Conservation (phyloP, 345 rosid genomes). For the Linum tenue region DNA sequence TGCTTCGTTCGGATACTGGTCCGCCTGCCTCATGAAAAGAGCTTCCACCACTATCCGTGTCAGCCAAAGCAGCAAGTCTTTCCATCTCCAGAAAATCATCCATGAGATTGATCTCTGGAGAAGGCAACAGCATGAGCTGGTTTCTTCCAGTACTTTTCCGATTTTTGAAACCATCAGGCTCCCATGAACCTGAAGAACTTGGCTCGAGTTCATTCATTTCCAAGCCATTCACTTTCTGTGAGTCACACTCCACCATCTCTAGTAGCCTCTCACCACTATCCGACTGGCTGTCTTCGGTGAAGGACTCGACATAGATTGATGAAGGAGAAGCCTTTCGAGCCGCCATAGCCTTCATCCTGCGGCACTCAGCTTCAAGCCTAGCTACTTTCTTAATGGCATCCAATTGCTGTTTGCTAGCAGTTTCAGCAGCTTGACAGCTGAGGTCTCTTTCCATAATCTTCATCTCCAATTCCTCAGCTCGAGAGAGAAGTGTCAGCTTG, state of each 20-base stretch:
- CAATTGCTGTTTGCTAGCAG: constrained; percentile 80
- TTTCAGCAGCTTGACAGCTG: constrained; percentile 81
- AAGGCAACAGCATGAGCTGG: constrained; percentile 22
- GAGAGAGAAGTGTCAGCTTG: constrained; percentile 42
- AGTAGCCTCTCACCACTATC: constrained; percentile 46
- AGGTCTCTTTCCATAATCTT: constrained; percentile 68
- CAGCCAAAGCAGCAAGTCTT: constrained; percentile 55
- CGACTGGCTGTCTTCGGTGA: constrained; percentile 53
- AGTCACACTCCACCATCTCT: constrained; percentile 35
- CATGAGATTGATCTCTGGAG: constrained; percentile 59
- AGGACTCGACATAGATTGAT: constrained; percentile 47
- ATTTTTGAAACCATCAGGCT: constrained; percentile 31
- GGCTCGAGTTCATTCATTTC: constrained; percentile 23
- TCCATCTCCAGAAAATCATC: constrained; percentile 98
- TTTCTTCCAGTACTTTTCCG: constrained; percentile 30
- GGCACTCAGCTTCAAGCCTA: constrained; percentile 74
- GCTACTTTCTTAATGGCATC: constrained; percentile 71
- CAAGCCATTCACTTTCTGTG: constrained; percentile 17
- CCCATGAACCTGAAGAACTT: constrained; percentile 27
- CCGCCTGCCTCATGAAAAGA: constrained; percentile 20
- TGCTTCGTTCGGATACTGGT: constrained; percentile 22
- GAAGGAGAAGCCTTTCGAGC: constrained; percentile 37
- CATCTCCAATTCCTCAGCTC: constrained; percentile 45
- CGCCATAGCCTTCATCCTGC: constrained; percentile 41
- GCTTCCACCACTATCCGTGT: constrained; percentile 28